A percentile compares a stretch with the other conserved stretches of the same genome.
phyloP scores from a whole-genome alignment of 1,284 basidiomycete species.

The Austroboletus rostrupii region DNA sequence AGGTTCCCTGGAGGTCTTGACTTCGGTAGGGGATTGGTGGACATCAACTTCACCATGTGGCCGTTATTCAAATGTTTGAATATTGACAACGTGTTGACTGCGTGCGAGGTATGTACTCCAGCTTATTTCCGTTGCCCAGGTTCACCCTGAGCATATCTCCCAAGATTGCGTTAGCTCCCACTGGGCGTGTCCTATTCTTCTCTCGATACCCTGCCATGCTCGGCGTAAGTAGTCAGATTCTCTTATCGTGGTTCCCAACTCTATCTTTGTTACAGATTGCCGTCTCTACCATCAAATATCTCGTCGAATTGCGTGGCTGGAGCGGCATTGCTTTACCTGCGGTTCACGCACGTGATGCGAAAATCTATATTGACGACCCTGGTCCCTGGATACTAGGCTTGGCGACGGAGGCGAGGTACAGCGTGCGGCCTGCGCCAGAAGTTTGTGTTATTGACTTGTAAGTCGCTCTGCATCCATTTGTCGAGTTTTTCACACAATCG shows the following conservation, averaged over 20 bases:
- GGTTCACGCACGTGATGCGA: conserved; percentile 87
- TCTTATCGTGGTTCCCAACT: neutral
- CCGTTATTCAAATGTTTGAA: conserved; percentile 93
- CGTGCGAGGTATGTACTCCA: conserved; percentile 69
- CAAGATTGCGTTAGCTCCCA: conserved; percentile 86
- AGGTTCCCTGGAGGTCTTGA: conserved; percentile 83
- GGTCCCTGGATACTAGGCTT: conserved; percentile 93
- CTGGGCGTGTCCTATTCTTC: conserved; percentile 87
- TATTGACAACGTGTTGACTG: conserved; percentile 90
- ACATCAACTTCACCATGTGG: conserved; percentile 95
- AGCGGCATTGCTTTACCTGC: conserved; percentile 82
- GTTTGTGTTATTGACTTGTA: conserved; percentile 89
- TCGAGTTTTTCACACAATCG: neutral
- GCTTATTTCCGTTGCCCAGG: neutral
- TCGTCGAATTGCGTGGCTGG: conserved; percentile 94
- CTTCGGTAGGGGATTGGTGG: conserved; percentile 78
- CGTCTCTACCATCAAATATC: conserved; percentile 85
- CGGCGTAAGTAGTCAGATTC: conserved; percentile 44
- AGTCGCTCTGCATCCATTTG: conserved; percentile 30
- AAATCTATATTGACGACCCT: conserved; percentile 84
- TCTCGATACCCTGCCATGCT: conserved; percentile 91
- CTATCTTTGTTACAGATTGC: conserved; percentile 50
- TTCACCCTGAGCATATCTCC: neutral
- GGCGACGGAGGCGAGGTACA: conserved; percentile 81
- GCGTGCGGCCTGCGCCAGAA: conserved; percentile 71